Evolutionary conservation across 352 stramenopile genomes (phyloP).

Genomic region (Pythium apleroticum): DNA sequence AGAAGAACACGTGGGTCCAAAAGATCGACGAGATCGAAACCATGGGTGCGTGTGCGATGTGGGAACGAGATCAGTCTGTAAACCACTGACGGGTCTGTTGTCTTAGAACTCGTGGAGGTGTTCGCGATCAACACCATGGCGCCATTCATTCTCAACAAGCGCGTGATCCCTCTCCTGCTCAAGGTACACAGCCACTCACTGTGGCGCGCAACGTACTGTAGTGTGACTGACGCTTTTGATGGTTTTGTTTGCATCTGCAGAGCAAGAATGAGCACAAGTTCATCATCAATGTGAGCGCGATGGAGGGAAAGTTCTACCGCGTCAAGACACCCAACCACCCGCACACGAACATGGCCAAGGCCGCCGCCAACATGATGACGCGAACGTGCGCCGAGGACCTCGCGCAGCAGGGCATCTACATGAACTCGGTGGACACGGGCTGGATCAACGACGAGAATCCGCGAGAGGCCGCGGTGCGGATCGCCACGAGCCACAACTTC

Average conservation of each 20-base stretch:
- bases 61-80: not conserved
- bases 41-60: slow-evolving; percentile 42
- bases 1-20: slow-evolving; percentile 91
- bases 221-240: too few relatives aligned
- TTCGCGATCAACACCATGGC: slow-evolving; percentile 95
- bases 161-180: slow-evolving; percentile 60
- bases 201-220: too few relatives aligned
- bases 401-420: slow-evolving; percentile 88
- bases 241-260: not conserved
- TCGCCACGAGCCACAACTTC: slow-evolving; percentile 92
- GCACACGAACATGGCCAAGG: slow-evolving; percentile 98
- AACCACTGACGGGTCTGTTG: not conserved
- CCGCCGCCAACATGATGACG: slow-evolving; percentile 98
- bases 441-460: slow-evolving; percentile 98
- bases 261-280: slow-evolving; percentile 13
- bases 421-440: slow-evolving; percentile 96
- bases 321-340: slow-evolving; percentile 96
- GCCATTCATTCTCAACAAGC: slow-evolving; percentile 96
- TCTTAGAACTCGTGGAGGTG: slow-evolving; percentile 58
- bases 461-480: slow-evolving; percentile 87
- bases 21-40: slow-evolving; percentile 78
- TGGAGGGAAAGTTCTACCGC: slow-evolving; percentile 99
- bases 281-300: slow-evolving; percentile 97
- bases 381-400: slow-evolving; percentile 93
- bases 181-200: not conserved